Base-by-base conservation (phyloP, 441 rosid genomes). In the Breynia disticha region DNA sequence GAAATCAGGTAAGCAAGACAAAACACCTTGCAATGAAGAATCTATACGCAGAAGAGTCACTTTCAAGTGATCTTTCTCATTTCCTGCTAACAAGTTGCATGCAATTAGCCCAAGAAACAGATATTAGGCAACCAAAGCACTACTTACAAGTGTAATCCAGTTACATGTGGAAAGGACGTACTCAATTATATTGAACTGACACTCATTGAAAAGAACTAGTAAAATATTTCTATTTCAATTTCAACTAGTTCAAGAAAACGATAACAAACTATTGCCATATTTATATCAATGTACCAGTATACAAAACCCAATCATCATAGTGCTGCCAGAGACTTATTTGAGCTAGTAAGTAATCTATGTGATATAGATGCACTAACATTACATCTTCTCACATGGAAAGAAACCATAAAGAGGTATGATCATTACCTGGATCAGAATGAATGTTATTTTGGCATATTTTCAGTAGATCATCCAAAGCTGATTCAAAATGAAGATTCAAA, bases 1-100 rank as follows among this genome's bases (percentile, higher is more conserved):
- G 80, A 95, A 95, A 84, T 95, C 97, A 75, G 97, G 97, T 79
- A 95, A 82, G 86, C 99, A 95, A 63, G 97, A 95, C 64, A 87
- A 77, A 77, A 87, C 95, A 72, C 99, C 99, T 81, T 84, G 97
- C 95, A 95, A 55, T 55, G 95, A 79, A 19, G 99, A 90, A 75
- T 90, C 87, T 72, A 95, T 90, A 60, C 97, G 99, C 79, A 95
- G 56, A 76, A 95, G 95, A 62, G 97, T 90, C 83, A 86, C 96
- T 77, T 95, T 95, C 79, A 95, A 77, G 84, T 87, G 97, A 67
- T 81, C 91, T 76, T 95, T 95, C 83, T 95, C 97, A 48, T 77
- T 83, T 68, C 97, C 99, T 95, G 96, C 64, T 66, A 64, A 66
- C 45, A 76, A 67, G 59, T 58, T 47, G 52, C 61, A 68, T 19